Evolutionary conservation across 2,329 filamentous ascomycete genomes (phyloP), one percentile per base, ranked within the genome.

Genomic region (Arthroderma sp.): DNA sequence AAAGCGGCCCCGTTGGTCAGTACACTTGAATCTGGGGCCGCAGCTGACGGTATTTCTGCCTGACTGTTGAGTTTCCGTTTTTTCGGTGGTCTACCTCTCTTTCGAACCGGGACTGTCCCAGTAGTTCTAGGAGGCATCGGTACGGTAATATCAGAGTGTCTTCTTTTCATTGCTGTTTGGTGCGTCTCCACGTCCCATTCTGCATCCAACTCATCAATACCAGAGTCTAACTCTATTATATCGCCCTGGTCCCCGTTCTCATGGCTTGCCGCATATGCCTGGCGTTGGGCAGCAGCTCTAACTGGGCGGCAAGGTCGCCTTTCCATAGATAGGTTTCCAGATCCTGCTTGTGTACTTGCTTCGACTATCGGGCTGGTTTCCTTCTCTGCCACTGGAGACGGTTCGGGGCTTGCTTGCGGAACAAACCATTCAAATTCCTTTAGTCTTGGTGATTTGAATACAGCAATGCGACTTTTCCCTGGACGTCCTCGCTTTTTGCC

Each of bases 401-500:
- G 49, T 28, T 23, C 35, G 21, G 33, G 59, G 17, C 21, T 31
- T 58, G 39, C 57, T 41, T 33, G 57, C 39, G 44, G 58, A 58
- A 33, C 57, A 60, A 74, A 74, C 71, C 71, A 74, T 9, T 68
- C 64, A 9, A 76, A 54, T 15, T 66, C 61, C 25, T 58, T 53
- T 23, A 74, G 51, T 25, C 64, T 66, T 5, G 66, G 55, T 0
- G 68, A 70, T 61, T 69, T 74, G 58, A 74, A 72, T 3, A 74
- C 64, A 2, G 69, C 71, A 54, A 75, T 64, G n/a, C 69, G 67
- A 44, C 71, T 73, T 55, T 64, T 66, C 35, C 64, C 64, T 38
- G 72, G 71, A 7, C 72, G 71, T 17, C 72, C 72, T 63, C 67
- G 67, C 39, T 61, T 63, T 55, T 69, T 71, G 1, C 69, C 71